A percentile compares a stretch with the other conserved stretches of the same genome.
Evolutionary conservation across 148 eudicot genomes (phyloP).

Genomic region (Talinum fruticosum): DNA sequence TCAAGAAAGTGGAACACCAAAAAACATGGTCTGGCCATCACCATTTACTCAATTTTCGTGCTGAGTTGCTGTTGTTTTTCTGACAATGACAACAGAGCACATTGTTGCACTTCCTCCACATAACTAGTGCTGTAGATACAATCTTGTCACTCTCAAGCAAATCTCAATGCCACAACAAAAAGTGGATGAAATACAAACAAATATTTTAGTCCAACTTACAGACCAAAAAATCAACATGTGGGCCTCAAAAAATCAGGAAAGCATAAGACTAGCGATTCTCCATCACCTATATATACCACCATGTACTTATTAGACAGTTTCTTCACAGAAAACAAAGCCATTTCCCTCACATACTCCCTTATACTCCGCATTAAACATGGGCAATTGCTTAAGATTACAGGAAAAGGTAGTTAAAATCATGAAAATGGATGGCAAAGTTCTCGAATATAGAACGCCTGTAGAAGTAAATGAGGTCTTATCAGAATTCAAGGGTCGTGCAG

Average conservation of each 20-base stretch:
- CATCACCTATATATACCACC: background rate
- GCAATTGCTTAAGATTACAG: conserved; percentile 58
- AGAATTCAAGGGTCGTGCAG: conserved; percentile 37
- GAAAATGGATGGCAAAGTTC: conserved; percentile 45
- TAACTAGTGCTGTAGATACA: conserved; percentile 17
- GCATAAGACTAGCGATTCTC: background rate
- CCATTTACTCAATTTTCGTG: background rate
- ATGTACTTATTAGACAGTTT: background rate
- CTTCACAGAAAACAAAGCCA: conserved; percentile 10
- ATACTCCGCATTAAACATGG: conserved; percentile 35
- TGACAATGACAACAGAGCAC: conserved; percentile 22
- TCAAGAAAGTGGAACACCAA: conserved; percentile 6
- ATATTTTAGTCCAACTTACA: conserved; percentile 15
- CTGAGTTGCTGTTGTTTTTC: background rate
- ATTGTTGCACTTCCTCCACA: conserved; percentile 19
- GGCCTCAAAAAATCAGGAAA: conserved; percentile 14
- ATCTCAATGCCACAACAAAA: background rate
- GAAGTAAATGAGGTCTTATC: conserved; percentile 43
- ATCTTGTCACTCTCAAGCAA: background rate
- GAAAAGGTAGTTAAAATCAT: conserved; percentile 28
- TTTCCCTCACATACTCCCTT: background rate
- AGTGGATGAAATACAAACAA: background rate
- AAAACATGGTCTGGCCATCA: background rate
- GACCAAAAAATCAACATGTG: conserved; percentile 20
- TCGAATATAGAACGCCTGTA: conserved; percentile 41